phyloP scores from a whole-genome alignment of 768 basidiomycete genomes.

The Phylloporus arenicola region DNA sequence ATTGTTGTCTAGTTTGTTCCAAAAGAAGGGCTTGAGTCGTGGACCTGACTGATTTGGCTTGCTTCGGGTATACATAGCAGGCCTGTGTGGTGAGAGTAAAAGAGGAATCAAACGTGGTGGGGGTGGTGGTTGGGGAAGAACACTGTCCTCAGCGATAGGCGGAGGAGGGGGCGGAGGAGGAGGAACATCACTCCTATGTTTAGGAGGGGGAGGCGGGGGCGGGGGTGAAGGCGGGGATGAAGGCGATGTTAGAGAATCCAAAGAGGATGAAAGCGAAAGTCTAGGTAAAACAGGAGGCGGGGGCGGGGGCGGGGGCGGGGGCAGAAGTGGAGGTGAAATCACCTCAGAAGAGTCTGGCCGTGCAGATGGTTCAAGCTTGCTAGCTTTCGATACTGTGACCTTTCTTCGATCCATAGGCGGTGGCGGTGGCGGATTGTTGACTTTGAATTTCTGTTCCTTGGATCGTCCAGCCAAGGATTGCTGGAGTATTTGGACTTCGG shows the following conservation, averaged over 20 bases:
- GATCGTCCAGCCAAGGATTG: conserved; percentile 47
- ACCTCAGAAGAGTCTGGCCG: conserved; percentile 10
- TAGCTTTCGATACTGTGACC: conserved; percentile 5
- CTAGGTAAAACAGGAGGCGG: not conserved
- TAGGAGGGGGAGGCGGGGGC: conserved; percentile 34
- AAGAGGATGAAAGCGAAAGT: conserved; percentile 12
- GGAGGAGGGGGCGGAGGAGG: conserved; percentile 10
- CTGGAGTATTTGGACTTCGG: conserved; percentile 47
- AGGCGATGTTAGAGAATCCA: conserved; percentile 26
- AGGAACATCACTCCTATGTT: not conserved
- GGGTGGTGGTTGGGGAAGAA: conserved; percentile 29
- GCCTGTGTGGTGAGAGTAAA: conserved; percentile 22
- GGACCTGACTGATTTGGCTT: conserved; percentile 38
- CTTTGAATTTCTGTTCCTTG: conserved; percentile 67
- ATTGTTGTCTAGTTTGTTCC: conserved; percentile 67
- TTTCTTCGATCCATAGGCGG: conserved; percentile 30
- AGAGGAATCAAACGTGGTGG: conserved; percentile 19
- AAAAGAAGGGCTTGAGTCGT: conserved; percentile 84
- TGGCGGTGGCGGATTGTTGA: conserved; percentile 58
- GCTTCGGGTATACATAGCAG: conserved; percentile 30
- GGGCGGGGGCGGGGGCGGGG: conserved; percentile 21
- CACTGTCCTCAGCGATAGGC: too few relatives aligned
- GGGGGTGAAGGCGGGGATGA: conserved; percentile 33
- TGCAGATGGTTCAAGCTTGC: conserved; percentile 4
- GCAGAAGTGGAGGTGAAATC: conserved; percentile 22